Evolutionary conservation across 108 stramenopile genomes (phyloP), one percentile per base, ranked within the genome.

Genomic region (Fragilariopsis cylindrus): DNA sequence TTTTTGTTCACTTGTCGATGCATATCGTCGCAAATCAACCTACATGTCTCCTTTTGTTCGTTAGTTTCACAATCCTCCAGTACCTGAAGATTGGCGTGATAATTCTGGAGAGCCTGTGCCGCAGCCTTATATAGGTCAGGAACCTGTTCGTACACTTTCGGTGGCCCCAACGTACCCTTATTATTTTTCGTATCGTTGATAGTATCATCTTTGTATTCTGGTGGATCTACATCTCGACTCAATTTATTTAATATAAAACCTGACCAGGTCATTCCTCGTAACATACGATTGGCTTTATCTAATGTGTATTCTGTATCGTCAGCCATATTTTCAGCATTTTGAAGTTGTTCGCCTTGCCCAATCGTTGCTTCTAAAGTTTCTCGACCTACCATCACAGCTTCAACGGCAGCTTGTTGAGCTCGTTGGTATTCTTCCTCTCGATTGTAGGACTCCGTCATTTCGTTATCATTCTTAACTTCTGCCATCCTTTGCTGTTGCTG

Each of bases 171-270:
- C 6, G 43, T 66, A 50, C 53, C 67, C 7, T 47, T 49, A 3
- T 44, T 21, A 5, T 48, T 68, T 15, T 18, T 18, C 30, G 30
- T 30, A 12, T 40, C n/a, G 7, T 55, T 41, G 42, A 18, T n/a
- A 16, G 16, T 18, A 8, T 57, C 50, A 50, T n/a, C 43, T 6
- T 77, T 41, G 54, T 73, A 60, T 62, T 55, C 56, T 12, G 82
- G 82, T 19, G 82, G 74, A 52, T 74, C 76, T 4, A 82, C 54
- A 7, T 82, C 83, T 57, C 55, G 69, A 30, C 76, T 78, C 49
- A 89, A 83, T 69, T 73, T 85, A 70, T 89, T 89, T 49, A 74
- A 65, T 65, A 83, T n/a, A 85, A 85, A 89, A 30, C 88, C 88
- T 44, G 78, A 66, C 88, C 85, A 89, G 3, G 85, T 85, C 88